Conservation (phyloP, 2,329 filamentous ascomycete species). For the Hymenoscyphus infarciens region DNA sequence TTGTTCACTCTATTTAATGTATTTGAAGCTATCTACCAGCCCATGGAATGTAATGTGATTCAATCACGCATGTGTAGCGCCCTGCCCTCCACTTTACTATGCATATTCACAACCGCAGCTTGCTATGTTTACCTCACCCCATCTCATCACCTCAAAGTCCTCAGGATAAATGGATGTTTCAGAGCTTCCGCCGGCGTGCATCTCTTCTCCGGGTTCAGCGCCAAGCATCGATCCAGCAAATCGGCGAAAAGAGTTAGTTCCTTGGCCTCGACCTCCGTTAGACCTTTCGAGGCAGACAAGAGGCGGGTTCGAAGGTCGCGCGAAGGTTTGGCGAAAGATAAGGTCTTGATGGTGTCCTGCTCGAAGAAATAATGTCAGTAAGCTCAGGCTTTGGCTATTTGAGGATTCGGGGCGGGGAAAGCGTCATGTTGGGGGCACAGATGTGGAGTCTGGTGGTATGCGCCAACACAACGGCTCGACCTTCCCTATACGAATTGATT, state of each 20-base stretch:
- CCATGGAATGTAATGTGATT: neutral
- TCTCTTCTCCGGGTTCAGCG: conserved; percentile 87
- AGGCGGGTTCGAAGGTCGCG: conserved; percentile 80
- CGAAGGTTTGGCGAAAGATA: conserved; percentile 70
- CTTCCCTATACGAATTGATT: neutral
- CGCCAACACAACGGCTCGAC: conserved; percentile 33
- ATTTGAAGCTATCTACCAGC: neutral
- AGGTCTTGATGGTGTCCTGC: conserved; percentile 63
- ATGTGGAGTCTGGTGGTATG: conserved; percentile 11
- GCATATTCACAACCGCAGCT: neutral
- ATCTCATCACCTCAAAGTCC: conserved; percentile 17
- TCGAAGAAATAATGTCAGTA: conserved; percentile 21
- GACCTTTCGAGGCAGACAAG: conserved; percentile 66
- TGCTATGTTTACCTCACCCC: neutral
- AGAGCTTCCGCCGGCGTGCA: conserved; percentile 83
- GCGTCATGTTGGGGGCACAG: conserved; percentile 7
- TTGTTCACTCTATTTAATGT: neutral
- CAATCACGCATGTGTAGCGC: neutral
- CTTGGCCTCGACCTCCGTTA: conserved; percentile 69
- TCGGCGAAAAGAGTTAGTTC: conserved; percentile 84
- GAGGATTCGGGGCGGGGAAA: conserved; percentile 3
- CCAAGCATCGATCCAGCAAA: conserved; percentile 81
- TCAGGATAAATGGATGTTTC: conserved; percentile 77
- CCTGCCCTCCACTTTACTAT: neutral
- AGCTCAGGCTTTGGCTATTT: conserved; percentile 11